These are phyloP conservation scores for Lachnellula willkommii DNA, from an alignment of 2,329 filamentous ascomycete species.

Conservation along the genomic window DNA sequence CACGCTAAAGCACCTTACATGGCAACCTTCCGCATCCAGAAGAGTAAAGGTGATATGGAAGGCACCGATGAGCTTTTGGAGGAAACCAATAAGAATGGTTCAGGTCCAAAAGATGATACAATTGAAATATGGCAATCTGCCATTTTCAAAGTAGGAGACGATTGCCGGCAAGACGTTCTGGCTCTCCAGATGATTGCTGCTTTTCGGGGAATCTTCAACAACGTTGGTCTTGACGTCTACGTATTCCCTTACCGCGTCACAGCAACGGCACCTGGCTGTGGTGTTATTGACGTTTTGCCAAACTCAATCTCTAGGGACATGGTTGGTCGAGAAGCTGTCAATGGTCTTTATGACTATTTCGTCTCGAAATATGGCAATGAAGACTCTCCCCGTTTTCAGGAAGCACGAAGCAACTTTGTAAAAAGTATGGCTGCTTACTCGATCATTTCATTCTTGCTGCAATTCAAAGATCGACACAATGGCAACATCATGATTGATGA, in stretches of 20 bases:
- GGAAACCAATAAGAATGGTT: conserved; percentile 39
- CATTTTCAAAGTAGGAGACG: conserved; percentile 99
- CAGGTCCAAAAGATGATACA: conserved; percentile 44
- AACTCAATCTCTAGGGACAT: conserved; percentile 98
- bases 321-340: conserved; percentile 95
- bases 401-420: conserved; percentile 93
- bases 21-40: conserved; percentile 96
- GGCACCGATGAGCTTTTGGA: conserved; percentile 49
- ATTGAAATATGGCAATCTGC: conserved; percentile 98
- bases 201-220: conserved; percentile 95
- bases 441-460: conserved; percentile 90
- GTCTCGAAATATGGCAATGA: conserved; percentile 95
- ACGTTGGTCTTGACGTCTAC: conserved; percentile 89
- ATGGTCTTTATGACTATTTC: conserved; percentile 98
- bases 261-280: conserved; percentile 92
- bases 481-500: conserved; percentile 99
- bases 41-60: conserved; percentile 55
- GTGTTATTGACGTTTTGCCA: conserved; percentile 95
- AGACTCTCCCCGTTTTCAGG: conserved; percentile 89
- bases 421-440: conserved; percentile 99
- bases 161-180: conserved; percentile 94
- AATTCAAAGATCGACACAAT: conserved; percentile 99
- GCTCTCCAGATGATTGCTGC: conserved; percentile 97
- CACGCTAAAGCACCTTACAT: conserved; percentile 99
- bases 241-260: conserved; percentile 97